Evolutionary conservation across 352 stramenopile species (phyloP), one percentile per base, ranked within the genome.

Genomic region (Phytophthora cactorum): DNA sequence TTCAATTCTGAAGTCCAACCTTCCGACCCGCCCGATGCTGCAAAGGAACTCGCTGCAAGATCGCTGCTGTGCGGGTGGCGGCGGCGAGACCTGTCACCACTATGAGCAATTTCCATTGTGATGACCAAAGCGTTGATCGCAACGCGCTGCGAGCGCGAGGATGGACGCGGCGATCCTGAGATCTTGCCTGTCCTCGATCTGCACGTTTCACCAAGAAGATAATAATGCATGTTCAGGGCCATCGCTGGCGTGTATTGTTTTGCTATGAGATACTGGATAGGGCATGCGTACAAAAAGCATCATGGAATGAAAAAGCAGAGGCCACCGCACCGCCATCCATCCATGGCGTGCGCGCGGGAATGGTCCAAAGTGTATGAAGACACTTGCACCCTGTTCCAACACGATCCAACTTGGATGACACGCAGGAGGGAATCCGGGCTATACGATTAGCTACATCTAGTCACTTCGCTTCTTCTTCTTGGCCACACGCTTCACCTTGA

Each of bases 391-490:
- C 36, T 12, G n/a, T n/a, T 43, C 36, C 36, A 43, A 43, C 10
- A 43, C 36, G 36, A 43, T 43, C 36, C 36, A 43, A 43, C 36
- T 43, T 3, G 32, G 32, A 38, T 38, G 32, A 9, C 32, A 34
- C 22, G 22, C 22, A 22, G 22, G 22, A 22, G 22, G 22, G 22
- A 22, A 45, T 52, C 41, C 15, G 28, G 34, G 17, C 41, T 17
- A 54, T 67, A 63, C 25, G 25, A 57, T 63, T 64, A 59, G 56
- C 46, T 75, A 55, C 51, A 14, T 70, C 67, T 79, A 79, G 31
- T 79, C 71, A 68, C 59, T 79, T 39, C 71, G 71, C 22, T 96
- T 96, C 81, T 96, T 95, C 73, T 96, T 95, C 81, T 96, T 96
- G 44, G 89, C 81, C 55, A 92, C 79, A 27, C 83, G 83, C 82